phyloP scores from a whole-genome alignment of 441 rosid species.

The Hypseocharis bilobata region DNA sequence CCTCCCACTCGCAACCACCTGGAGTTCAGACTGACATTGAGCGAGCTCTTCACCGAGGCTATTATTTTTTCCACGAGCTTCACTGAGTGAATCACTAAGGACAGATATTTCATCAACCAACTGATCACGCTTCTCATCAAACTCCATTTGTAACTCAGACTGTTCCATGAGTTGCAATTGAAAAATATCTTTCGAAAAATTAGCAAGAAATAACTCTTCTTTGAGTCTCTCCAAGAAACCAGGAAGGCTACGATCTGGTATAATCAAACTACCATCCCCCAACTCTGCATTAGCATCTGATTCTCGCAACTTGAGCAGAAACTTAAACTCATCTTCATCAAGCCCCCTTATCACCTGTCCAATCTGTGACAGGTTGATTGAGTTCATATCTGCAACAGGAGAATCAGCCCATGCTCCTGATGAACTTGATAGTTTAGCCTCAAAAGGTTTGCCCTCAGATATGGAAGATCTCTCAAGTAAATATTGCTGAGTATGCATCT shows the following conservation, averaged over 20 bases:
- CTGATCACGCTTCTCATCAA: slow-evolving; percentile 38
- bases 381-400: slow-evolving; percentile 31
- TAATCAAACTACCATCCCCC: slow-evolving; percentile 24
- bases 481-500: slow-evolving; percentile 31
- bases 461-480: slow-evolving; percentile 35
- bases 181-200: slow-evolving; percentile 47
- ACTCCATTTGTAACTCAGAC: slow-evolving; percentile 40
- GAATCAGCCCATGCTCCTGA: slow-evolving; percentile 26
- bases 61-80: slow-evolving; percentile 34
- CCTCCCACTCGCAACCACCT: slow-evolving; percentile 35
- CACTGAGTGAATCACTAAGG: slow-evolving; percentile 41
- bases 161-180: slow-evolving; percentile 62
- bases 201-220: slow-evolving; percentile 60
- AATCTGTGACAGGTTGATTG: slow-evolving; percentile 43
- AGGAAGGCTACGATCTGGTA: slow-evolving; percentile 15
- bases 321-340: slow-evolving; percentile 50
- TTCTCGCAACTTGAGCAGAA: slow-evolving; percentile 47
- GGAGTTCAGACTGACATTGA: slow-evolving; percentile 57
- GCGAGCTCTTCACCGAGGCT: slow-evolving; percentile 55
- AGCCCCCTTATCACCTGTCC: slow-evolving; percentile 47
- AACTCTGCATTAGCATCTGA: slow-evolving; percentile 26
- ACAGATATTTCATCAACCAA: slow-evolving; percentile 44
- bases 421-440: slow-evolving; percentile 22
- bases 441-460: slow-evolving; percentile 30
- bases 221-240: slow-evolving; percentile 46